A percentile compares a stretch with the other conserved stretches of the same genome.
These are phyloP conservation scores for Camellia japonica DNA, from an alignment of 148 eudicot genomes.

Conservation along the genomic window DNA sequence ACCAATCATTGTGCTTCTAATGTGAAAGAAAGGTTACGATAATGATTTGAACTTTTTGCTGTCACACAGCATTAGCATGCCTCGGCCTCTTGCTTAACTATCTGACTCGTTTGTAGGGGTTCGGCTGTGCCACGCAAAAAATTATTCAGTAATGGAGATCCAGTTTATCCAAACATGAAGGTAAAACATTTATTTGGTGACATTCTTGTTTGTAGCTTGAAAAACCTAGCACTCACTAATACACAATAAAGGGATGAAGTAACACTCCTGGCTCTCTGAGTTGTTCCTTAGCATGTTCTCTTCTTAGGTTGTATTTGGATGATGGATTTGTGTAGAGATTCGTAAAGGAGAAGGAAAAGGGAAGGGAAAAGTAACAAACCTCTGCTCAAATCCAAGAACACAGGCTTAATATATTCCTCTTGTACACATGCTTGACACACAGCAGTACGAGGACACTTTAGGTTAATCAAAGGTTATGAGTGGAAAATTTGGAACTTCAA, in stretches of 20 bases:
- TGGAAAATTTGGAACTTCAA: background rate
- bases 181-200: slow-evolving; percentile 16
- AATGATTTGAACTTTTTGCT: background rate
- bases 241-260: background rate
- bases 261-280: background rate
- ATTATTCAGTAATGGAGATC: slow-evolving; percentile 37
- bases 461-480: no score
- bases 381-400: no score
- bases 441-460: no score
- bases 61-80: background rate
- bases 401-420: no score
- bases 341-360: no score
- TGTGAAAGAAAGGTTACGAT: slow-evolving; percentile 40
- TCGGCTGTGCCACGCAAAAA: slow-evolving; percentile 34
- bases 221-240: background rate
- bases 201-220: background rate
- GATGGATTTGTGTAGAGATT: no score
- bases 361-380: no score
- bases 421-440: no score
- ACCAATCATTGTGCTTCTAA: slow-evolving; percentile 23
- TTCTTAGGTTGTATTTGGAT: no score
- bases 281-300: no score
- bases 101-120: slow-evolving; percentile 28
- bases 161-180: slow-evolving; percentile 25
- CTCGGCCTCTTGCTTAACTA: background rate